Evolutionary conservation across 371 early-diverging fungal species (phyloP).

Genomic region (Umbelopsis sp.): DNA sequence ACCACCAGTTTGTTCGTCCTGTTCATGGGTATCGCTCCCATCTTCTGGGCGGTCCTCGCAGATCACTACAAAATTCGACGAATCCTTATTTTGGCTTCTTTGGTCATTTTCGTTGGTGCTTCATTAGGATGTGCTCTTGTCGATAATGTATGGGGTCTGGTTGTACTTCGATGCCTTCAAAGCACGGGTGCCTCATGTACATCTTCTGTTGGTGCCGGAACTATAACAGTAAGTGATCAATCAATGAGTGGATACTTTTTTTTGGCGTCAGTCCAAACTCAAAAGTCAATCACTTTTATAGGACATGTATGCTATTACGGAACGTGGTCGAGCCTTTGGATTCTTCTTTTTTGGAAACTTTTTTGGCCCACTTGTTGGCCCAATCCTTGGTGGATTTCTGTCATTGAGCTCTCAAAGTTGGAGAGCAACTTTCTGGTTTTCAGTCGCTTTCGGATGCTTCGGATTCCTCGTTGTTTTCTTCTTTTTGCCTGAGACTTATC

Average conservation of each 20-base stretch:
- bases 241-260: not conserved
- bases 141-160: conserved; percentile 57
- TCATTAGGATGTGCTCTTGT: conserved; percentile 72
- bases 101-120: conserved; percentile 62
- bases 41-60: conserved; percentile 71
- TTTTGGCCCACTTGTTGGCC: conserved; percentile 58
- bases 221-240: conserved; percentile 25
- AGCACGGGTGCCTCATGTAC: conserved; percentile 69
- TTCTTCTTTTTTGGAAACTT: conserved; percentile 60
- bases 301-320: conserved; percentile 37
- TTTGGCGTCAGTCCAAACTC: not conserved
- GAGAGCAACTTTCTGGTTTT: conserved; percentile 72
- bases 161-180: conserved; percentile 74
- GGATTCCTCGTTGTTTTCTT: conserved; percentile 57
- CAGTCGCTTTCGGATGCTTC: conserved; percentile 62
- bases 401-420: conserved; percentile 51
- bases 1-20: conserved; percentile 62
- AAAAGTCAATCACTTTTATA: conserved; percentile 10
- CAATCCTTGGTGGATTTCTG: conserved; percentile 48
- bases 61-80: conserved; percentile 65
- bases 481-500: conserved; percentile 75
- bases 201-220: conserved; percentile 67
- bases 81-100: conserved; percentile 57
- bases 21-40: conserved; percentile 60
- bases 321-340: conserved; percentile 47